These are phyloP conservation scores for Osmanthus fragrans DNA, from an alignment of 257 asterid species.

Conservation along the genomic window DNA sequence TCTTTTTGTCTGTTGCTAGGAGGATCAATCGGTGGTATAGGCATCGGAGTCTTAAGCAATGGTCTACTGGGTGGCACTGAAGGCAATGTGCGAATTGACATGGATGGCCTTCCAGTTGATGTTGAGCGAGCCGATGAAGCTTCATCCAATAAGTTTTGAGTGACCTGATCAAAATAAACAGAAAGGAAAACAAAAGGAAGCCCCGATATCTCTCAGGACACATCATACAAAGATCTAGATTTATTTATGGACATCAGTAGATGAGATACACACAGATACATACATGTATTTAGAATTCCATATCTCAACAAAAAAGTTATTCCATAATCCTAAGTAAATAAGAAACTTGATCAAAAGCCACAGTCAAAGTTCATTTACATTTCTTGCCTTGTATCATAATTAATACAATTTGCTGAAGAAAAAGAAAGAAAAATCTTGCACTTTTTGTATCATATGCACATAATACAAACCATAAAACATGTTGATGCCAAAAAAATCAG, in stretches of 20 bases:
- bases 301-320: neutral
- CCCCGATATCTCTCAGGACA: constrained; percentile 22
- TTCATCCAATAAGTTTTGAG: constrained; percentile 57
- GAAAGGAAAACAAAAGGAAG: constrained; percentile 20
- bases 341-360: constrained; percentile 9
- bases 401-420: neutral
- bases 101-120: constrained; percentile 77
- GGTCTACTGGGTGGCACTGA: constrained; percentile 60
- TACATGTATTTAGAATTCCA: neutral
- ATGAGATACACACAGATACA: neutral
- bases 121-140: constrained; percentile 63
- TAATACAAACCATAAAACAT: neutral
- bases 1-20: constrained; percentile 68
- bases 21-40: constrained; percentile 75
- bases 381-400: constrained; percentile 9
- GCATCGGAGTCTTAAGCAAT: constrained; percentile 50
- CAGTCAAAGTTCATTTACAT: neutral
- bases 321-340: constrained; percentile 14
- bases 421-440: neutral
- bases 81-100: constrained; percentile 56
- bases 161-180: constrained; percentile 42
- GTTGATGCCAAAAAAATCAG: constrained; percentile 14
- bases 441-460: constrained; percentile 3
- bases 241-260: neutral
- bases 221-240: neutral